Conservation (phyloP, 495 filamentous ascomycete species). For the Sabuloglossum arenarium region DNA sequence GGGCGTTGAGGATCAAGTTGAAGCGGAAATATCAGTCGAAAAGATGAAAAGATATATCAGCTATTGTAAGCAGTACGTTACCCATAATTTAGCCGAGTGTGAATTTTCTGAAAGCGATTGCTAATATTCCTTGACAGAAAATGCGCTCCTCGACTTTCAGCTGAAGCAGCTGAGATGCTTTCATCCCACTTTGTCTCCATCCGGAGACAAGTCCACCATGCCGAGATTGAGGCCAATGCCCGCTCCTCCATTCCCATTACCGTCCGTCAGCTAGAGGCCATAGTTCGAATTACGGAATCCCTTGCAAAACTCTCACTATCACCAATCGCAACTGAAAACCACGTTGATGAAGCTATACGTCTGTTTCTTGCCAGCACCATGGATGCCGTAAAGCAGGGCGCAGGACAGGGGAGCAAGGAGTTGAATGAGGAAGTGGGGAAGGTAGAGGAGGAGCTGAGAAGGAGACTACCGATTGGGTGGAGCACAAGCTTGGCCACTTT, state of each 20-base stretch:
- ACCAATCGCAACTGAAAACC: slow-evolving; percentile 65
- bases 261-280: slow-evolving; percentile 88
- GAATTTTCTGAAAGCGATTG: background rate
- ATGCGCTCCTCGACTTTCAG: slow-evolving; percentile 80
- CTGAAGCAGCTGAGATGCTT: slow-evolving; percentile 88
- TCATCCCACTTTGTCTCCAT: slow-evolving; percentile 95
- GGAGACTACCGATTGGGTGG: slow-evolving; percentile 85
- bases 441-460: slow-evolving; percentile 78
- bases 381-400: slow-evolving; percentile 88
- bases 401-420: slow-evolving; percentile 61
- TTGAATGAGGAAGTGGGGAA: slow-evolving; percentile 73
- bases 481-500: slow-evolving; percentile 75
- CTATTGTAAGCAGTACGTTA: slow-evolving; percentile 78
- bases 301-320: slow-evolving; percentile 79
- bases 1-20: slow-evolving; percentile 60
- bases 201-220: slow-evolving; percentile 78
- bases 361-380: slow-evolving; percentile 94
- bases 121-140: slow-evolving; percentile 34
- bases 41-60: slow-evolving; percentile 98
- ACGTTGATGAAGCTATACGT: slow-evolving; percentile 95
- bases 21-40: slow-evolving; percentile 76
- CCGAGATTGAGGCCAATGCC: slow-evolving; percentile 67
- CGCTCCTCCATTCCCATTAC: slow-evolving; percentile 94
- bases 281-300: slow-evolving; percentile 91
- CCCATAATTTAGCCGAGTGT: background rate